Conservation (phyloP, 495 filamentous ascomycete species). For the Extremus antarcticus region DNA sequence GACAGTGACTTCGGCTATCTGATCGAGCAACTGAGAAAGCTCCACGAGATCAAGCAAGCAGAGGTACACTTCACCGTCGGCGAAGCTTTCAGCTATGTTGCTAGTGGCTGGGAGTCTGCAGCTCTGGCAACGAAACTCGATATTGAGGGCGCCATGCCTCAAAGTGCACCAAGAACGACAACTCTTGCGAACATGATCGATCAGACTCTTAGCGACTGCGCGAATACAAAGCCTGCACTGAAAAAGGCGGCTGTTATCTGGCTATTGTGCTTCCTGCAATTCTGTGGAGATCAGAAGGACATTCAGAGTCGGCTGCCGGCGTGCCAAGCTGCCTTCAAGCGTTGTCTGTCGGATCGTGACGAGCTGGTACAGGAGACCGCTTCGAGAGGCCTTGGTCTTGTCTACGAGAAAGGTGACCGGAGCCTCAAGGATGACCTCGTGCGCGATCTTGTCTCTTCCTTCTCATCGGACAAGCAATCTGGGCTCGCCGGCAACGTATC, state of each 20-base stretch:
- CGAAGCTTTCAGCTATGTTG: constrained; percentile 66
- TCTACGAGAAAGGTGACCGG: constrained; percentile 83
- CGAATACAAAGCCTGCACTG: constrained; percentile 71
- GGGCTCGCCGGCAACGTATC: constrained; percentile 67
- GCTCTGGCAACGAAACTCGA: constrained; percentile 50
- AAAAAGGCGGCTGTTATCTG: constrained; percentile 85
- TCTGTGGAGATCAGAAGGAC: constrained; percentile 64
- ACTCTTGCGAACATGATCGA: constrained; percentile 49
- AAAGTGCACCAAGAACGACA: constrained; percentile 27
- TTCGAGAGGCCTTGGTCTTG: constrained; percentile 74
- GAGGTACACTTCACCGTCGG: constrained; percentile 84
- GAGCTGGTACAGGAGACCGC: constrained; percentile 93
- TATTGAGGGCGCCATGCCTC: constrained; percentile 38
- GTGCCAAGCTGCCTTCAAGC: constrained; percentile 78
- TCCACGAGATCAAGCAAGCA: constrained; percentile 73
- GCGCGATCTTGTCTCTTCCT: constrained; percentile 73
- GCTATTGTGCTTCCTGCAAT: constrained; percentile 85
- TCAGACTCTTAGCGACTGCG: constrained; percentile 61
- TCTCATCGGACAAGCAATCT: constrained; percentile 60
- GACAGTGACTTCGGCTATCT: constrained; percentile 35
- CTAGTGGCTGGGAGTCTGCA: constrained; percentile 67
- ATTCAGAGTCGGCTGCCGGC: constrained; percentile 61
- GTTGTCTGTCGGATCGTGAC: constrained; percentile 76
- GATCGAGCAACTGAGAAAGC: constrained; percentile 50
- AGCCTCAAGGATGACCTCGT: constrained; percentile 71